Evolutionary conservation across 2,329 filamentous ascomycete species (phyloP), one percentile per base, ranked within the genome.

Genomic region (Stemphylium beticola): DNA sequence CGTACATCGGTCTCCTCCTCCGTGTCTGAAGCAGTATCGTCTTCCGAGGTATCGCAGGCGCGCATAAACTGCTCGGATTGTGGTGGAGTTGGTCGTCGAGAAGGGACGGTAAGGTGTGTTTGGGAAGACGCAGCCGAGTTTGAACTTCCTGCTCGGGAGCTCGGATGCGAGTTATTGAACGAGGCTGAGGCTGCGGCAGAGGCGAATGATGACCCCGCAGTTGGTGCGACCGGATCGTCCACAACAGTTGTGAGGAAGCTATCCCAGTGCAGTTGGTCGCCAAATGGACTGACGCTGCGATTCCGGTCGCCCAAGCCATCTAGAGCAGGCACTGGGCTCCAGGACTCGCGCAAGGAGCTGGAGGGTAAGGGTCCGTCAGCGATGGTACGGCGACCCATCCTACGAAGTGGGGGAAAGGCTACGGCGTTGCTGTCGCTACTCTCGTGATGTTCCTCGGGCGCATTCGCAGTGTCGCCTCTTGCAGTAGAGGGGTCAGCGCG

Each of bases 281-380:
- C 77, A 45, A 80, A 78, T 5, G 89, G 88, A 69, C 88, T 92
- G n/a, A 91, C 78, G 73, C 92, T 96, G 64, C 92, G 86, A 59
- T 91, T 85, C 54, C 92, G 89, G 75, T 96, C 92, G 33, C 92
- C 92, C 14, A 96, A 83, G 4, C 92, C 92, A 74, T 96, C 88
- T 1, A 89, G 59, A 3, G 64, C 67, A 49, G 68, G 63, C 2
- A 64, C 62, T 6, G 73, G 73, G 39, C 72, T 74, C 73, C 73
- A 75, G 10, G 72, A 74, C 53, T 75, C 73, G 52, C 72, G 71
- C 33, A 75, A 60, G 20, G 74, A 74, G 57, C 72, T 75, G 8
- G 66, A 59, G 14, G 74, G 74, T 29, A 75, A 55, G 0, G 72
- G 72, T 0, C 72, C 71, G 53, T 76, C 70, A 15, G 67, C 66